phyloP scores from a whole-genome alignment of 306 rosid species.

The Notholithocarpus densiflorus region DNA sequence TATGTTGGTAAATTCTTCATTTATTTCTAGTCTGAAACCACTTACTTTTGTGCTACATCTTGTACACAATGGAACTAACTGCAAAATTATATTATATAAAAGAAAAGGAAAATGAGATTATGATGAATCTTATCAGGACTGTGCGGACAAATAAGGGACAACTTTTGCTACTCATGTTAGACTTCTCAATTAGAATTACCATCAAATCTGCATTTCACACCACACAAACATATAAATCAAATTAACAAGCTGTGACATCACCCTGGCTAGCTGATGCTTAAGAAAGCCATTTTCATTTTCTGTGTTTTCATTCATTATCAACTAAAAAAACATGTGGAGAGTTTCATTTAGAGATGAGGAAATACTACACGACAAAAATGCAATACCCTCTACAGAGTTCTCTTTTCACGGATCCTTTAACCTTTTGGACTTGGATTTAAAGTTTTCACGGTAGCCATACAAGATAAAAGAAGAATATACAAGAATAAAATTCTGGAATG shows the following conservation, averaged over 20 bases:
- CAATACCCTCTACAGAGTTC: not conserved
- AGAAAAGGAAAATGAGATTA: too few species aligned
- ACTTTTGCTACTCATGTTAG: not conserved
- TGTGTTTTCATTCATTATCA: not conserved
- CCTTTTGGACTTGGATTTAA: not conserved
- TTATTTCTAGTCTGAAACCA: too few species aligned
- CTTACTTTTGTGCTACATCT: too few species aligned
- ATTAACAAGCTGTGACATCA: not conserved
- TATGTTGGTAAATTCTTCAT: too few species aligned
- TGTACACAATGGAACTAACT: too few species aligned
- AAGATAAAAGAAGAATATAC: not conserved
- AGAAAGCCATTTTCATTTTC: not conserved
- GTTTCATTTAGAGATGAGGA: not conserved
- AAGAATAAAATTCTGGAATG: not conserved
- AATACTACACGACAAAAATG: not conserved
- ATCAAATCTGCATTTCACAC: not conserved
- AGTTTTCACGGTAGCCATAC: not conserved
- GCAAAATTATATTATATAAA: too few species aligned
- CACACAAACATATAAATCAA: not conserved
- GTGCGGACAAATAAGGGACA: not conserved
- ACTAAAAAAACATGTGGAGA: not conserved
- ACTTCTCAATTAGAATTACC: not conserved
- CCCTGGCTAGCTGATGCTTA: not conserved
- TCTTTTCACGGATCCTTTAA: not conserved
- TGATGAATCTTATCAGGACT: too few species aligned